Evolutionary conservation across 2,329 filamentous ascomycete genomes (phyloP).

Genomic region (Fusarium subtropicale): DNA sequence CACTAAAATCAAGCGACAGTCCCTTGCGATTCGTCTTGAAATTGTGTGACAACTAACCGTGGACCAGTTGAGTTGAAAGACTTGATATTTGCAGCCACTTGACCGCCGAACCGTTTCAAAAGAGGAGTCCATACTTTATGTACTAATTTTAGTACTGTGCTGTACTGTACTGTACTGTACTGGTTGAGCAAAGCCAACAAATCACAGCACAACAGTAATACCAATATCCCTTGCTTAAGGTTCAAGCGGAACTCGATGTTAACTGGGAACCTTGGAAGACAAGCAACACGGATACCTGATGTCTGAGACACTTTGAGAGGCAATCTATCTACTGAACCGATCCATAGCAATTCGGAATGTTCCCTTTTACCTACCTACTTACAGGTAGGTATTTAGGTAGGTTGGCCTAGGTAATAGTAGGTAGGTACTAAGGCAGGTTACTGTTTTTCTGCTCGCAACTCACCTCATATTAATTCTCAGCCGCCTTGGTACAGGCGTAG

Average conservation of each 20-base stretch:
- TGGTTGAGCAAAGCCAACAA: neutral
- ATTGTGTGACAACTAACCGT: conserved; percentile 2
- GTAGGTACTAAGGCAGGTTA: neutral
- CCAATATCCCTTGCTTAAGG: neutral
- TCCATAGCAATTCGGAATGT: neutral
- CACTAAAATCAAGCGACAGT: neutral
- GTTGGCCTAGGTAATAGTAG: too few relatives aligned
- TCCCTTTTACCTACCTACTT: neutral
- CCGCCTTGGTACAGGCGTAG: conserved; percentile 5
- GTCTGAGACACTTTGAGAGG: neutral
- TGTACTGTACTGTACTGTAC: neutral
- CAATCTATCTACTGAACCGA: neutral
- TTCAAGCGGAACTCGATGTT: neutral
- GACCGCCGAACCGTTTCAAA: conserved; percentile 7
- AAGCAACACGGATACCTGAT: neutral
- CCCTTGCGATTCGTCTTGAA: neutral
- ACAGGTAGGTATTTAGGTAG: neutral
- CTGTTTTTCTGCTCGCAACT: neutral
- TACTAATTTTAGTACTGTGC: neutral
- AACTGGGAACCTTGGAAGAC: neutral
- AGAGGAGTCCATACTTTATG: neutral
- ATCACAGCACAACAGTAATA: neutral
- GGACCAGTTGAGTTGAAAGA: conserved; percentile 4
- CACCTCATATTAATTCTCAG: conserved; percentile 1
- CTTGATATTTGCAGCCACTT: conserved; percentile 14